These are phyloP conservation scores for Platanthera zijinensis DNA, from an alignment of 106 monocot species.

Conservation along the genomic window DNA sequence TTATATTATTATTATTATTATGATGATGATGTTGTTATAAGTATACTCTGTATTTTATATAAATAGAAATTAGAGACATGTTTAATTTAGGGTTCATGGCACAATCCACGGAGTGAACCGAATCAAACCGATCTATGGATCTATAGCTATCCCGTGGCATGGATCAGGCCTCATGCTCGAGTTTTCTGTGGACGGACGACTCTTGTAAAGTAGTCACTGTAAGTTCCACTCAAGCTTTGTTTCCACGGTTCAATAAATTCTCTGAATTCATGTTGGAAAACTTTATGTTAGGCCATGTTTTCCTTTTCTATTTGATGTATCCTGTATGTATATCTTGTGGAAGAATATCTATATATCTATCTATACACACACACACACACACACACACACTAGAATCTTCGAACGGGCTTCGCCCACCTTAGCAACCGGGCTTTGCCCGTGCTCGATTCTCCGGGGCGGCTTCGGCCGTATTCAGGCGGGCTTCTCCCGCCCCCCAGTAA, in stretches of 20 bases:
- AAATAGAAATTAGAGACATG: conserved; percentile 1
- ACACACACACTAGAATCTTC: no score
- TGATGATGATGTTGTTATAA: neutral
- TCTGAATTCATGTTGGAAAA: neutral
- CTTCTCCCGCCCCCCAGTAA: no score
- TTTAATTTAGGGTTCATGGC: neutral
- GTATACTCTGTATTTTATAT: neutral
- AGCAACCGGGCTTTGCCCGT: no score
- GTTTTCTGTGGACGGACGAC: neutral
- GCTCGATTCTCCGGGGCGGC: no score
- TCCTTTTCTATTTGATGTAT: neutral
- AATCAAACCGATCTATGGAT: neutral
- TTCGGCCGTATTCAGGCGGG: no score
- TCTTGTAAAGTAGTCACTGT: neutral
- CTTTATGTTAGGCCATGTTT: neutral
- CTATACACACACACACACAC: no score
- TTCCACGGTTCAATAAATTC: neutral
- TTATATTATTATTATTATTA: neutral
- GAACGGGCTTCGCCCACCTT: no score
- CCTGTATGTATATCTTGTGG: neutral
- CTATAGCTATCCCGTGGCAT: neutral
- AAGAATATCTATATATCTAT: neutral
- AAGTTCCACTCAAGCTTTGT: neutral
- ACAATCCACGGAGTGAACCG: neutral
- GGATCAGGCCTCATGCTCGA: neutral